Percentiles rank a stretch among this genome's conserved stretches.
These are phyloP conservation scores for Teunomyces panamensis DNA, from an alignment of 805 yeast genomes.

Conservation along the genomic window DNA sequence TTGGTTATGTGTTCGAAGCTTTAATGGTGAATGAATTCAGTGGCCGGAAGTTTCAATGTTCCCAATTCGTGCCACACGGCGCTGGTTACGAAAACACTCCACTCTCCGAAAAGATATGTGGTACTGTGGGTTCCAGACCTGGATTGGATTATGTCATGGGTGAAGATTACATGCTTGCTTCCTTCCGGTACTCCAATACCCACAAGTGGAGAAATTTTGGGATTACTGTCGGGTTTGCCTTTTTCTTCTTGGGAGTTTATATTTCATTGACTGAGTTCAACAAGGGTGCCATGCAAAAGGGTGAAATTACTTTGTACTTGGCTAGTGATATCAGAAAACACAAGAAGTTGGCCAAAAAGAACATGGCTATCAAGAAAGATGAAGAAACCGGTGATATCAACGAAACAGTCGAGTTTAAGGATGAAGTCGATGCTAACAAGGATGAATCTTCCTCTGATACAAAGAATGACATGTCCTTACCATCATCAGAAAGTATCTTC, in stretches of 20 bases:
- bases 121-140: constrained; percentile 20
- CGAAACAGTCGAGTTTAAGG: constrained; percentile 22
- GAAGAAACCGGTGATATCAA: constrained; percentile 20
- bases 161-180: constrained; percentile 26
- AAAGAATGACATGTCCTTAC: constrained; percentile 19
- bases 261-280: constrained; percentile 54
- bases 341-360: constrained; percentile 35
- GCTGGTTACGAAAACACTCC: constrained; percentile 33
- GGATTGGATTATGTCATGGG: constrained; percentile 23
- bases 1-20: constrained; percentile 47
- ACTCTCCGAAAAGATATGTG: constrained; percentile 29
- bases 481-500: constrained; percentile 48
- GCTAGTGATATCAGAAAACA: constrained; percentile 44
- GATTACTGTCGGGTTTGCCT: constrained; percentile 52
- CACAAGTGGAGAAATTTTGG: constrained; percentile 69
- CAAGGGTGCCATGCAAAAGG: constrained; percentile 64
- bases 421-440: constrained; percentile 25
- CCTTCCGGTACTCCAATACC: constrained; percentile 42
- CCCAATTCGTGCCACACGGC: constrained; percentile 48
- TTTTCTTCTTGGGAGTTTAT: constrained; percentile 55
- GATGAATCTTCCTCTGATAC: constrained; percentile 10
- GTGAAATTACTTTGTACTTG: constrained; percentile 66
- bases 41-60: constrained; percentile 45
- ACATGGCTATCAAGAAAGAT: constrained; percentile 19
- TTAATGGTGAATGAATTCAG: constrained; percentile 57